Conservation (phyloP, 2,329 filamentous ascomycete genomes). For the Albophoma yamanashiensis region DNA sequence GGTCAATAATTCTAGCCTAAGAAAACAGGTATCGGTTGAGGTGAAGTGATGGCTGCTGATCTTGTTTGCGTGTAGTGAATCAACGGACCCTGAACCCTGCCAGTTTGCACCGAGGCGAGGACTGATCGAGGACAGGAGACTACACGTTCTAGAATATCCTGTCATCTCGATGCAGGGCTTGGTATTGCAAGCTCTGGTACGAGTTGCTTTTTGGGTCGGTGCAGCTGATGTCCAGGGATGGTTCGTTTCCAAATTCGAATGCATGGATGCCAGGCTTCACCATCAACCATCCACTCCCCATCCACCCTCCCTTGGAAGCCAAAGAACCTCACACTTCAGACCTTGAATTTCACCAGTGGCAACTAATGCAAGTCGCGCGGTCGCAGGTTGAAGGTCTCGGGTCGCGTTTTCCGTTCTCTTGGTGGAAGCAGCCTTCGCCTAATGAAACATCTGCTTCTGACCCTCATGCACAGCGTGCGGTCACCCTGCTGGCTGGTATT, state of each 20-base stretch:
- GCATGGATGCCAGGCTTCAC: neutral
- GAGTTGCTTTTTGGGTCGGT: neutral
- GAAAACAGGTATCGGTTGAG: conserved; percentile 1
- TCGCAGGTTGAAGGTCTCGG: no score
- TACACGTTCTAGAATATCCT: neutral
- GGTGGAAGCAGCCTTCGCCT: neutral
- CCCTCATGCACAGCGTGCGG: neutral
- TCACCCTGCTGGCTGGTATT: neutral
- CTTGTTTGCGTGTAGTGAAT: neutral
- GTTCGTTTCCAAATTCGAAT: neutral
- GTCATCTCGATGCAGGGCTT: neutral
- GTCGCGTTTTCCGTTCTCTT: neutral
- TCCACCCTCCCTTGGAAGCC: neutral
- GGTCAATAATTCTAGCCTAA: neutral
- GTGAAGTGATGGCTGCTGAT: neutral
- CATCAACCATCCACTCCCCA: no score
- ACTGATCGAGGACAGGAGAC: no score
- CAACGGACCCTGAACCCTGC: neutral
- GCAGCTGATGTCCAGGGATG: neutral
- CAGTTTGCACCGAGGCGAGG: neutral
- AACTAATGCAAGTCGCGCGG: neutral
- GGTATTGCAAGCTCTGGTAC: neutral
- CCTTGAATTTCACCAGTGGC: neutral
- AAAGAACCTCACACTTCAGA: neutral
- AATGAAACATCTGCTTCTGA: neutral